Base-by-base conservation (phyloP, 208 protist genomes). In the Trypanosoma brucei region DNA sequence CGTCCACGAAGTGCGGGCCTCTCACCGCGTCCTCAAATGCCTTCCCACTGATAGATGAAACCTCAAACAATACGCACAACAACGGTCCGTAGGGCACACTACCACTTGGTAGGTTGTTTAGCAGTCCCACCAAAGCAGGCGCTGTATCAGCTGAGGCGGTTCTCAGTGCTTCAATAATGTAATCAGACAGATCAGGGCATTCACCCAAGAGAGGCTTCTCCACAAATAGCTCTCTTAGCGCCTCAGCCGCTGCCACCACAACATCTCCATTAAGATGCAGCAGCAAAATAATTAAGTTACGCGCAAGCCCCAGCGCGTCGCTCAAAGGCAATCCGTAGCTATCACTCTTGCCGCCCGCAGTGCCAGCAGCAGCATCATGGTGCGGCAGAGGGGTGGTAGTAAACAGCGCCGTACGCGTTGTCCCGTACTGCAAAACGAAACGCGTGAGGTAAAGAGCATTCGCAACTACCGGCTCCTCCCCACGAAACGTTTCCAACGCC, bases 151-250 rank as follows among this genome's bases (percentile, higher is more conserved):
- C 65, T 2, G 75, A 62, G 8, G 37, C 53, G 22, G 51, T 53
- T 56, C 56, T 52, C 59, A 79, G 59, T 11, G 77, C 79, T 67
- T 86, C 71, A 49, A 79, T 51, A 2, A 74, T 61, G 57, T 81
- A 86, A 63, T 72, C 74, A 38, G 74, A 64, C n/a, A 80, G 57
- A 60, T 42, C 54, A 33, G 8, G 11, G 14, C 31, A 76, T 31
- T 55, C 58, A 9, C 49, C 36, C 22, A 56, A 45, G 0, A 45
- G 38, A 11, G 35, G 35, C 2, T n/a, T 53, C 13, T 45, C 46
- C 3, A 54, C 54, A 7, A 72, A 5, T 4, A 72, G 31, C 50
- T 44, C 55, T 38, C 44, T 49, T 53, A 83, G 3, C 3, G 76
- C 65, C 5, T 70, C 75, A 37, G 76, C 69, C 14, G 74, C 65